Evolutionary conservation across 179 eudicot species (phyloP), one percentile per base, ranked within the genome.

Genomic region (Beta corolliflora): DNA sequence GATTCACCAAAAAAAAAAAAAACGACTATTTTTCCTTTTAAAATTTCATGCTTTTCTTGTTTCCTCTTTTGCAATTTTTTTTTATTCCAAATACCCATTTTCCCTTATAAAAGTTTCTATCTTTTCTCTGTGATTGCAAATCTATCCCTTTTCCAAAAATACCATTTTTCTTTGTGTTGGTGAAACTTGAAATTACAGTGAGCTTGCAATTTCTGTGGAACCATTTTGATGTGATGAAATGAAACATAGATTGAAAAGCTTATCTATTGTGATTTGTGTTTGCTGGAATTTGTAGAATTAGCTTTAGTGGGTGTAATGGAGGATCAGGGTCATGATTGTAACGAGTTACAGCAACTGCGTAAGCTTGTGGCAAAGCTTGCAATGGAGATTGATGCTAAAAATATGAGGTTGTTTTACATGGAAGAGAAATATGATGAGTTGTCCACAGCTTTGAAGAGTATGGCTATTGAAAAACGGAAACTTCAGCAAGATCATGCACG

Each of bases 371-470:
- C 82, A 53, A 87, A 85, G 77, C 86, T 90, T 75, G 91, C 91
- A 1, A 84, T 84, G 82, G 93, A 90, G 73, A 83, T 89, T 63
- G 93, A 90, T 81, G 81, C 77, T 60, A 89, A 90, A 81, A 90
- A 90, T 81, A 89, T 83, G 76, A 87, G 72, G 68, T 64, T 90
- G 69, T 85, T 83, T 76, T 87, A 87, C n/a, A 70, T 90, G 85
- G 89, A 84, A 56, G 80, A 85, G 25, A 87, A 80, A 76, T 80
- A 53, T 71, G 81, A 84, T 18, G 84, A 89, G 56, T 68, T 82
- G 71, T 77, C 85, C 7, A 52, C 83, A 68, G 66, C 83, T 65
- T 85, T 90, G 23, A 84, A 79, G 52, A 85, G 77, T 77, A 76
- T 86, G 83, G 88, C 76, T 45, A 80, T 83, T 8, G 89, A 87